A percentile compares a stretch with the other conserved stretches of the same genome.
Evolutionary conservation across 2,329 filamentous ascomycete species (phyloP).

Genomic region (Diatrype stigma): DNA sequence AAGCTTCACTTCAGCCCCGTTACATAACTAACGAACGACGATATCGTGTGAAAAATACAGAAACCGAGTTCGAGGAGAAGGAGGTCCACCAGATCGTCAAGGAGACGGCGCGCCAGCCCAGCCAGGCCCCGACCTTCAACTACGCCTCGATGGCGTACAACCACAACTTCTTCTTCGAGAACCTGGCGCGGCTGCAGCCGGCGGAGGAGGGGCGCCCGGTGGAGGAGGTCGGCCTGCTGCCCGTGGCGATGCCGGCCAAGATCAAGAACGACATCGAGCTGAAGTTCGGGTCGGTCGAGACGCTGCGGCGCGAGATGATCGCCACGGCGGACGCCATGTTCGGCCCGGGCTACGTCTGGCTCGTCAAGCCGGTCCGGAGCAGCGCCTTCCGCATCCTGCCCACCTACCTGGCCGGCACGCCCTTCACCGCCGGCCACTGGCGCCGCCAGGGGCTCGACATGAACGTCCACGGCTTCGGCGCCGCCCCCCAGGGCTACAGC

Average conservation of each 20-base stretch:
- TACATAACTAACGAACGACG: constrained; percentile 6
- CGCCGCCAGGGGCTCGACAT: constrained; percentile 66
- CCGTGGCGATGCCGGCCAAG: constrained; percentile 5
- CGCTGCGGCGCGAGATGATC: constrained; percentile 74
- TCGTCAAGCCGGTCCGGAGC: constrained; percentile 58
- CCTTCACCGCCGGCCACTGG: constrained; percentile 81
- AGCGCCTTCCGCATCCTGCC: constrained; percentile 63
- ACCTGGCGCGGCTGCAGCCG: constrained; percentile 32
- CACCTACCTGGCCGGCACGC: constrained; percentile 89
- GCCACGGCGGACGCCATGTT: constrained; percentile 87
- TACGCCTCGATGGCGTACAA: constrained; percentile 95
- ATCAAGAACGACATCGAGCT: constrained; percentile 59
- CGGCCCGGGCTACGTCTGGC: constrained; percentile 95
- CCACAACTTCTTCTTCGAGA: constrained; percentile 77
- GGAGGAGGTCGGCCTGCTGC: constrained; percentile 7
- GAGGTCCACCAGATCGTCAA: constrained; percentile 66
- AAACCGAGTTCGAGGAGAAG: constrained; percentile 58
- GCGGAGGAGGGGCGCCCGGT: not conserved
- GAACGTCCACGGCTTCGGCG: constrained; percentile 53
- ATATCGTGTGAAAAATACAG: constrained; percentile 38
- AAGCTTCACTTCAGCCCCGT: too few species aligned
- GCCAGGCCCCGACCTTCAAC: constrained; percentile 81
- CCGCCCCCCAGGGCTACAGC: constrained; percentile 23
- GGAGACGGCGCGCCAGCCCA: constrained; percentile 73
- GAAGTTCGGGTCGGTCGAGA: constrained; percentile 79